phyloP scores from a whole-genome alignment of 768 basidiomycete species.

The Trametes villosa region DNA sequence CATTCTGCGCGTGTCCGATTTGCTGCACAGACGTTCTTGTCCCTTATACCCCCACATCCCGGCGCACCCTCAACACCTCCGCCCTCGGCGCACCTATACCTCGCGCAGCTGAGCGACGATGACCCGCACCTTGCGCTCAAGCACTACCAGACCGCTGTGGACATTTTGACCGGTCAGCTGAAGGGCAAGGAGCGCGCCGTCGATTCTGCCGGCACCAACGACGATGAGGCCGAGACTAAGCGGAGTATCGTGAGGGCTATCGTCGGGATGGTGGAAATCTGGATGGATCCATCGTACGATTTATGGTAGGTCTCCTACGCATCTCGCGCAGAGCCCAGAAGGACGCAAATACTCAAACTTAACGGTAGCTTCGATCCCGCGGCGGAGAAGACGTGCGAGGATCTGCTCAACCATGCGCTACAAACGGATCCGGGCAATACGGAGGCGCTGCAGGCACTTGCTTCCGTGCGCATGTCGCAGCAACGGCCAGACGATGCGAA shows the following conservation, averaged over 20 bases:
- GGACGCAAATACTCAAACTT: neutral
- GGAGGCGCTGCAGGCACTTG: conserved; percentile 79
- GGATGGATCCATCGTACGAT: conserved; percentile 92
- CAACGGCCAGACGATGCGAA: conserved; percentile 83
- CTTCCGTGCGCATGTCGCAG: conserved; percentile 90
- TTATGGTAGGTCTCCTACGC: conserved; percentile 62
- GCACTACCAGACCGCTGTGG: conserved; percentile 82
- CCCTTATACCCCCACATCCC: conserved; percentile 60
- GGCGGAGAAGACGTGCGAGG: conserved; percentile 83
- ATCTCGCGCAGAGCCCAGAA: too few species aligned
- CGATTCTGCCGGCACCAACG: conserved; percentile 37
- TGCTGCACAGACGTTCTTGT: conserved; percentile 60
- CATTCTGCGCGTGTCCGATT: neutral
- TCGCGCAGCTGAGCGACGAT: conserved; percentile 82
- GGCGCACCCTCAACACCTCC: conserved; percentile 62
- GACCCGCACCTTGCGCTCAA: conserved; percentile 74
- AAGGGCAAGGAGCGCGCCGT: conserved; percentile 73
- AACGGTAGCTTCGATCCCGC: conserved; percentile 71
- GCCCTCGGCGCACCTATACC: conserved; percentile 84
- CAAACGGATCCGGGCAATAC: conserved; percentile 73
- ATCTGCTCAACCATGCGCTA: conserved; percentile 72
- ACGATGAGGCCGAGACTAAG: conserved; percentile 62
- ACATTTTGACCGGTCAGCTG: conserved; percentile 65
- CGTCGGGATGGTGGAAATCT: conserved; percentile 90
- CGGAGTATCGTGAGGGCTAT: conserved; percentile 77